Conservation (phyloP, 768 basidiomycete genomes). For the Chalciporus pseudorubinellus region DNA sequence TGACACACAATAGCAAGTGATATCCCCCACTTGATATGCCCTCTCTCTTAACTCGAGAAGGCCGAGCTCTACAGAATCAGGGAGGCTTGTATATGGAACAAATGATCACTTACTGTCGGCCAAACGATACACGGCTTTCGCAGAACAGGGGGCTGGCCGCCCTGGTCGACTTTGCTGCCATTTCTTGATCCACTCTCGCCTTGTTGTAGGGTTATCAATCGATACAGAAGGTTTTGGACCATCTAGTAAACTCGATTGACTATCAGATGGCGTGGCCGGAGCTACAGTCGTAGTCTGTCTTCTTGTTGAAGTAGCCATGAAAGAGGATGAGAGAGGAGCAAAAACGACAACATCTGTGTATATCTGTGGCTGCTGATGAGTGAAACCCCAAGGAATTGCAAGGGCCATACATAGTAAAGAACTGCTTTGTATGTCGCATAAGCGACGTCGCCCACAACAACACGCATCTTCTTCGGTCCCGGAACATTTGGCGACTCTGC, state of each 20-base stretch:
- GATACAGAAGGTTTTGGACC: slow-evolving; percentile 8
- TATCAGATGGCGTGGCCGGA: slow-evolving; percentile 32
- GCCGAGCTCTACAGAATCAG: slow-evolving; percentile 54
- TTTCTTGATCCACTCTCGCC: slow-evolving; percentile 69
- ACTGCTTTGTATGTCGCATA: slow-evolving; percentile 64
- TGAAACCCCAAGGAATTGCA: background rate
- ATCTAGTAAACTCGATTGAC: slow-evolving; percentile 34
- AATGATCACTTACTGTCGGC: slow-evolving; percentile 66
- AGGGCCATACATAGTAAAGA: slow-evolving; percentile 68
- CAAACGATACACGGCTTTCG: slow-evolving; percentile 79
- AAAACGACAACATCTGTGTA: slow-evolving; percentile 86
- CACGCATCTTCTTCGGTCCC: slow-evolving; percentile 52
- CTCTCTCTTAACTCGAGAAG: slow-evolving; percentile 69
- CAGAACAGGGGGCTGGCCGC: slow-evolving; percentile 71
- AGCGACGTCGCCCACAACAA: slow-evolving; percentile 56
- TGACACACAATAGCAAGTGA: background rate
- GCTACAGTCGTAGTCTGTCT: slow-evolving; percentile 5
- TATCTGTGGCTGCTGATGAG: slow-evolving; percentile 43
- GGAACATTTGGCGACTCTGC: slow-evolving; percentile 12
- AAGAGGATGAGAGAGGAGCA: slow-evolving; percentile 78
- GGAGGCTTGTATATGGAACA: background rate
- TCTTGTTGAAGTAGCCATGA: slow-evolving; percentile 30
- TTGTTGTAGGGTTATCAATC: slow-evolving; percentile 33
- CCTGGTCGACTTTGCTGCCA: slow-evolving; percentile 64
- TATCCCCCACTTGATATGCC: slow-evolving; percentile 49